phyloP scores from a whole-genome alignment of 768 basidiomycete species.

The Mycena pura region DNA sequence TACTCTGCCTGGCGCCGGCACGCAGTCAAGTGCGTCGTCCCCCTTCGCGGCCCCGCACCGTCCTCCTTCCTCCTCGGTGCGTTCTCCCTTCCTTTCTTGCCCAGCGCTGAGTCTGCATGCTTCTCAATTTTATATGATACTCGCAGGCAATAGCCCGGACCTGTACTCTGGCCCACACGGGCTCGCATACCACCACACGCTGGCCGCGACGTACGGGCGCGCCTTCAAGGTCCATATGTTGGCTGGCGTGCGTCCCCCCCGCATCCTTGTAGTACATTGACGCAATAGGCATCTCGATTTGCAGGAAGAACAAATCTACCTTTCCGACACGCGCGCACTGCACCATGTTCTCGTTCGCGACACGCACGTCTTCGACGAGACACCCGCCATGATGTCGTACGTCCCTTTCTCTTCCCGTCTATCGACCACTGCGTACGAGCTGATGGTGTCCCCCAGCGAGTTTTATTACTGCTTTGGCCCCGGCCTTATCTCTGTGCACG shows the following conservation, averaged over 20 bases:
- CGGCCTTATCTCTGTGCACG: conserved; percentile 4
- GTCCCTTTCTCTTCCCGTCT: neutral
- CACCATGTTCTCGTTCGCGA: conserved; percentile 4
- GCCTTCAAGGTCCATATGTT: conserved; percentile 7
- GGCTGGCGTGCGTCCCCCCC: neutral
- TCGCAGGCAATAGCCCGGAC: conserved; percentile 8
- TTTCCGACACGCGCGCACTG: conserved; percentile 10
- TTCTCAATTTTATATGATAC: neutral
- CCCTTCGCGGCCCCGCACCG: conserved; percentile 6
- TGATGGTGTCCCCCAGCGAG: neutral
- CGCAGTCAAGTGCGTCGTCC: conserved; percentile 8
- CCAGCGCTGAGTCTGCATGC: neutral
- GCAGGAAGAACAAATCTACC: conserved; percentile 7
- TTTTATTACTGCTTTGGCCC: conserved; percentile 11
- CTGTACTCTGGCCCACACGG: conserved; percentile 1
- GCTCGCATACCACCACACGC: conserved; percentile 3
- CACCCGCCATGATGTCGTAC: conserved; percentile 9
- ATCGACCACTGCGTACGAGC: neutral
- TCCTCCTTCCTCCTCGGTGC: conserved; percentile 9
- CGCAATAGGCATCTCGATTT: neutral
- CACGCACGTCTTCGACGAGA: conserved; percentile 10
- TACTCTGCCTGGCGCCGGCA: conserved; percentile 14
- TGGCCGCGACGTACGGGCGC: neutral
- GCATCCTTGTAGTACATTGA: neutral
- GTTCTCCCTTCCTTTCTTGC: neutral